Evolutionary conservation across 805 yeast species (phyloP).

Genomic region (Dipodascus albidus): DNA sequence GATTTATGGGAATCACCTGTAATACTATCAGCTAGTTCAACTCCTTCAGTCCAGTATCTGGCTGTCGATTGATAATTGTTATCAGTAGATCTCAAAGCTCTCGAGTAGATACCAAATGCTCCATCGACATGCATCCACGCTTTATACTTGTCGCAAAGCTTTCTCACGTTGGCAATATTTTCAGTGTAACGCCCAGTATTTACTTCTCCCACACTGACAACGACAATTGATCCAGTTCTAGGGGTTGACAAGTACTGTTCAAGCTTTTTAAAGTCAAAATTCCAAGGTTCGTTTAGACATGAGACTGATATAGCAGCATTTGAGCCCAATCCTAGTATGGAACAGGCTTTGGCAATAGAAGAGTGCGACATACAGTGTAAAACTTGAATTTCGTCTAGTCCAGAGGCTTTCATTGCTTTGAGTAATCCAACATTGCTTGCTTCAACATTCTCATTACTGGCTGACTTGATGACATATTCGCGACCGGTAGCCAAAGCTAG

Average conservation of each 20-base stretch:
- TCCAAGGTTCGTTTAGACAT: conserved; percentile 10
- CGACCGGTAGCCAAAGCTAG: conserved; percentile 14
- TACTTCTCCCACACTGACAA: conserved; percentile 16
- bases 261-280: conserved; percentile 11
- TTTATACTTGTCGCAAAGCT: conserved; percentile 12
- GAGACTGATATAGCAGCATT: conserved; percentile 5
- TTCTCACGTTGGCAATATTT: conserved; percentile 7
- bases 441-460: neutral
- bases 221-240: conserved; percentile 10
- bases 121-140: conserved; percentile 20
- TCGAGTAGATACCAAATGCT: conserved; percentile 15
- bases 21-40: conserved; percentile 17
- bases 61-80: conserved; percentile 5
- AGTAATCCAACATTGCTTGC: conserved; percentile 11
- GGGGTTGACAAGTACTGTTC: conserved; percentile 5
- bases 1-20: conserved; percentile 18
- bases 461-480: conserved; percentile 7
- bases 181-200: conserved; percentile 16
- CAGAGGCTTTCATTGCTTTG: conserved; percentile 9
- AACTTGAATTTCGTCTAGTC: conserved; percentile 9
- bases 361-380: conserved; percentile 12
- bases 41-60: conserved; percentile 7
- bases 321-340: conserved; percentile 17
- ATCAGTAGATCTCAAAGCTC: conserved; percentile 5
- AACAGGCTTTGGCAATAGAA: conserved; percentile 14